phyloP scores from a whole-genome alignment of 192 early-diverging fungal genomes.

The Backusella morwellensis region DNA sequence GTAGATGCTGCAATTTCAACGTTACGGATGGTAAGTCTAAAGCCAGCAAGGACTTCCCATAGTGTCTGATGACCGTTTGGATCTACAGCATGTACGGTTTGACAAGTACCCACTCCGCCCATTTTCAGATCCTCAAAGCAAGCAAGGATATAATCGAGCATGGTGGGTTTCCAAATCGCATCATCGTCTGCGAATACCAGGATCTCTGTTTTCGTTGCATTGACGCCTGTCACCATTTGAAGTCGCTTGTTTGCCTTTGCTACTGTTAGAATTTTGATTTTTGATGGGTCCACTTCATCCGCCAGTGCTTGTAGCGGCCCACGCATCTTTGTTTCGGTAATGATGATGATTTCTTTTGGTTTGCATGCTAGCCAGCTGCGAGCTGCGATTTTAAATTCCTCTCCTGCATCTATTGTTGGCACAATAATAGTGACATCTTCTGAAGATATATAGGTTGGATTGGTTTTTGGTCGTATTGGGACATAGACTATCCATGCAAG shows the following conservation, averaged over 20 bases:
- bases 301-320: slow-evolving; percentile 44
- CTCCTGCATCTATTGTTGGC: slow-evolving; percentile 63
- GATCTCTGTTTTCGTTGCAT: slow-evolving; percentile 49
- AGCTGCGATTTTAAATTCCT: slow-evolving; percentile 57
- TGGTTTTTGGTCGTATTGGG: slow-evolving; percentile 43
- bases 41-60: slow-evolving; percentile 62
- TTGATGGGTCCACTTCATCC: slow-evolving; percentile 45
- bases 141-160: slow-evolving; percentile 55
- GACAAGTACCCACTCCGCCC: slow-evolving; percentile 59
- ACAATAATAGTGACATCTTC: slow-evolving; percentile 61
- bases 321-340: slow-evolving; percentile 43
- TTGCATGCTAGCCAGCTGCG: slow-evolving; percentile 48
- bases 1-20: slow-evolving; percentile 61
- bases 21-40: slow-evolving; percentile 55
- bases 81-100: slow-evolving; percentile 48
- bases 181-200: slow-evolving; percentile 61
- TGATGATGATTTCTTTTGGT: slow-evolving; percentile 57
- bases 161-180: slow-evolving; percentile 54
- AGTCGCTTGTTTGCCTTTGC: slow-evolving; percentile 48
- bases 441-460: slow-evolving; percentile 41
- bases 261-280: slow-evolving; percentile 49
- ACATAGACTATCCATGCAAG: slow-evolving; percentile 52
- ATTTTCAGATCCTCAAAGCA: slow-evolving; percentile 58
- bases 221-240: slow-evolving; percentile 58
- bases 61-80: slow-evolving; percentile 46